A percentile compares a stretch with the other conserved stretches of the same genome.
Conservation (phyloP, 495 filamentous ascomycete species). For the Aspergillus diversus region DNA sequence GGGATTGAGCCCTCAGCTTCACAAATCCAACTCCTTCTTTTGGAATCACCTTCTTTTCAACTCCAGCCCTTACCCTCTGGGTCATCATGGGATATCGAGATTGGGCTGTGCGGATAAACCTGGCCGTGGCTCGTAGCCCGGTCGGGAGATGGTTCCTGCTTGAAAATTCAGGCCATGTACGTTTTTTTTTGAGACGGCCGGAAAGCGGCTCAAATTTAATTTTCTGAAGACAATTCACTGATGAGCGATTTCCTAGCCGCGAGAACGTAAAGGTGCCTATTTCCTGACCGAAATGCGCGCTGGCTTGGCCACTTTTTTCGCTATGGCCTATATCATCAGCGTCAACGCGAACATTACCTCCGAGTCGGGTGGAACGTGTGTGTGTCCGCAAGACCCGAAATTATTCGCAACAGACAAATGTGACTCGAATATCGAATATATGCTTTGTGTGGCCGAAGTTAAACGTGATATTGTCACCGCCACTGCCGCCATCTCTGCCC, state of each 20-base stretch:
- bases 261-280: constrained; percentile 70
- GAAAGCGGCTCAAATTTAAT: no score
- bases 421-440: constrained; percentile 58
- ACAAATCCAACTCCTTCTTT: not conserved
- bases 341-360: constrained; percentile 74
- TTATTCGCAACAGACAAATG: constrained; percentile 53
- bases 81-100: constrained; percentile 40
- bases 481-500: constrained; percentile 74
- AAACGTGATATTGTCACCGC: constrained; percentile 78
- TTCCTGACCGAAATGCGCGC: constrained; percentile 82
- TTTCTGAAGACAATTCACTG: constrained; percentile 10
- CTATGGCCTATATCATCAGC: constrained; percentile 84
- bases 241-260: constrained; percentile 40
- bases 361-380: constrained; percentile 70
- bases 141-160: constrained; percentile 76
- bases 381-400: constrained; percentile 54
- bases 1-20: not conserved
- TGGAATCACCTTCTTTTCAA: not conserved
- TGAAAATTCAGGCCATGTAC: constrained; percentile 74
- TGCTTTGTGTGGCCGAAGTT: constrained; percentile 65
- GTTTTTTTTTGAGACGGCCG: constrained; percentile 23
- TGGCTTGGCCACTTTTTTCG: constrained; percentile 81
- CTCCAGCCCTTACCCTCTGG: not conserved
- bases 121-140: constrained; percentile 56
- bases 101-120: constrained; percentile 58